These are phyloP conservation scores for Nothomitra cinnamomea DNA, from an alignment of 2,329 filamentous ascomycete genomes.

Conservation along the genomic window DNA sequence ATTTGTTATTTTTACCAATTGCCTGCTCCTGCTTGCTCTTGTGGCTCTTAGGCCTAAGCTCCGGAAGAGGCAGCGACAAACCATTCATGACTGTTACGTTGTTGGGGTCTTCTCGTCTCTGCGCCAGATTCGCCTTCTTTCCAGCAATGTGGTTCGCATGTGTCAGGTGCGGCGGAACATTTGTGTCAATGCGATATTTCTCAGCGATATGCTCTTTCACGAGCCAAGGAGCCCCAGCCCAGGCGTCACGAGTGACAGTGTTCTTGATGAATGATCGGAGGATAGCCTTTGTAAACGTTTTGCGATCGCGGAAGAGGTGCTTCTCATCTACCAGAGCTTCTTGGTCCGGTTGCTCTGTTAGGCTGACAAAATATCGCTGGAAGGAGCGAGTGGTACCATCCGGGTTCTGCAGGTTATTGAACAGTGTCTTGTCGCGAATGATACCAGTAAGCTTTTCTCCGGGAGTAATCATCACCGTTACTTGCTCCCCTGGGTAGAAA, in stretches of 20 bases:
- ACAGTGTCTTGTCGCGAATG: slow-evolving; percentile 73
- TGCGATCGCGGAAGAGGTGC: slow-evolving; percentile 65
- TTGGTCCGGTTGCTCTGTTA: slow-evolving; percentile 48
- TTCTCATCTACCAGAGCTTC: slow-evolving; percentile 67
- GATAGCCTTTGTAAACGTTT: slow-evolving; percentile 87
- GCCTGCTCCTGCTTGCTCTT: slow-evolving; percentile 50
- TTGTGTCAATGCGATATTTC: slow-evolving; percentile 72
- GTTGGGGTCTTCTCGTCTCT: slow-evolving; percentile 39
- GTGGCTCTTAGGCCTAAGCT: slow-evolving; percentile 49
- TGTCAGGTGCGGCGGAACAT: slow-evolving; percentile 65
- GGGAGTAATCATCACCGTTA: slow-evolving; percentile 53
- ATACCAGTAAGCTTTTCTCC: slow-evolving; percentile 55
- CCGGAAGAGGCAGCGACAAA: slow-evolving; percentile 34
- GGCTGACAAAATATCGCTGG: slow-evolving; percentile 64
- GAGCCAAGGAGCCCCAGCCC: slow-evolving; percentile 93
- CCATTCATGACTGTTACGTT: slow-evolving; percentile 7
- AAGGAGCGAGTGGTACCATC: slow-evolving; percentile 57
- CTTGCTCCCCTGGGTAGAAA: slow-evolving; percentile 77
- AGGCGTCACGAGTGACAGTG: slow-evolving; percentile 77
- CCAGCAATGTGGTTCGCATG: slow-evolving; percentile 66
- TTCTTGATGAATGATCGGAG: slow-evolving; percentile 89
- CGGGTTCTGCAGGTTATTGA: slow-evolving; percentile 38
- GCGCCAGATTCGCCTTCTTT: slow-evolving; percentile 53
- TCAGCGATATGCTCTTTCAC: slow-evolving; percentile 76
- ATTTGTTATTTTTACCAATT: slow-evolving; percentile 29